A percentile compares a stretch with the other conserved stretches of the same genome.
Evolutionary conservation across 2,329 filamentous ascomycete species (phyloP).

Genomic region (Grosmannia huntii): DNA sequence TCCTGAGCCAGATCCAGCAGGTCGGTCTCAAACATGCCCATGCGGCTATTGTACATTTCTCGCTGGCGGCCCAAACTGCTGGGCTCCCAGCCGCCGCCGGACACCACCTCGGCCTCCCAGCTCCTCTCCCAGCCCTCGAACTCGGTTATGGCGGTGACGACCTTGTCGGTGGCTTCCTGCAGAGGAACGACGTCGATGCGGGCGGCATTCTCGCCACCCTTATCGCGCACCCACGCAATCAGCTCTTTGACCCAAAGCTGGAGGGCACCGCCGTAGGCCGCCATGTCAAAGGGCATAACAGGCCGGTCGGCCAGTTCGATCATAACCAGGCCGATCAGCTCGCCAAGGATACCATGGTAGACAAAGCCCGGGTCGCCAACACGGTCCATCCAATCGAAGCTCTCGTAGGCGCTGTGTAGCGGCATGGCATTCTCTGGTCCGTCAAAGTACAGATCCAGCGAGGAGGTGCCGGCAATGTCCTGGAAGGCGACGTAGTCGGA

Average conservation of each 20-base stretch:
- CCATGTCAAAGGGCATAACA: constrained; percentile 70
- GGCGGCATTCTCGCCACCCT: constrained; percentile 36
- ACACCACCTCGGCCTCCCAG: constrained; percentile 64
- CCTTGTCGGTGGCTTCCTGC: constrained; percentile 46
- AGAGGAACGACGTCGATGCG: constrained; percentile 50
- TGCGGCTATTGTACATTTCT: constrained; percentile 64
- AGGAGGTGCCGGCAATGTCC: constrained; percentile 77
- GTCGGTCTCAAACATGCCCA: constrained; percentile 71
- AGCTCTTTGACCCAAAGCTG: constrained; percentile 42
- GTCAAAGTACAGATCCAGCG: constrained; percentile 69
- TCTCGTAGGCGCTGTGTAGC: constrained; percentile 79
- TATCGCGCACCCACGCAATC: constrained; percentile 11
- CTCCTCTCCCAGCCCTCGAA: constrained; percentile 66
- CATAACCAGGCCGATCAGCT: constrained; percentile 70
- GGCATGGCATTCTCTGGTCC: constrained; percentile 27
- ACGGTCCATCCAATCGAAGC: constrained; percentile 69
- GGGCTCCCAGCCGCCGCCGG: constrained; percentile 64
- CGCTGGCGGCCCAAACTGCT: constrained; percentile 53
- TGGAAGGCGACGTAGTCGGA: constrained; percentile 88
- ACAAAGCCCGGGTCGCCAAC: constrained; percentile 71
- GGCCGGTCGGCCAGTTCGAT: constrained; percentile 74
- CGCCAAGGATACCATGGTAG: constrained; percentile 67
- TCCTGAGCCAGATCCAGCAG: constrained; percentile 62
- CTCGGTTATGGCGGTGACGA: constrained; percentile 44
- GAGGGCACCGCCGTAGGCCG: constrained; percentile 56